Conservation (phyloP, 345 rosid genomes). For the Euphorbia peplus region DNA sequence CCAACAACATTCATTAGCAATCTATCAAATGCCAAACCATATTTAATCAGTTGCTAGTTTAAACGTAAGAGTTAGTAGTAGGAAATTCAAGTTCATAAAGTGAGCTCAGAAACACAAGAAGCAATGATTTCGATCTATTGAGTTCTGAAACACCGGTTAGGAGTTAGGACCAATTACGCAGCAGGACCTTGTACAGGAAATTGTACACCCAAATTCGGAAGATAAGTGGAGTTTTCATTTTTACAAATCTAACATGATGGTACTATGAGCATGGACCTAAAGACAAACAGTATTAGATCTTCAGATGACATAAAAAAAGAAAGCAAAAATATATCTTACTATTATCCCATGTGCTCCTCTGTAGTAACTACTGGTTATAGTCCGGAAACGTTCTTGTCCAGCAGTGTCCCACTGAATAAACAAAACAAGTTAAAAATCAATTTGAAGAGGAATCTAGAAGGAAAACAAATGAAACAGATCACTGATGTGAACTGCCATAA, state of each 20-base stretch:
- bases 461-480: background rate
- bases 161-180: background rate
- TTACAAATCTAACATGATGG: background rate
- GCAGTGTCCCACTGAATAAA: constrained; percentile 82
- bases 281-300: background rate
- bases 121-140: background rate
- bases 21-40: constrained; percentile 5
- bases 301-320: background rate
- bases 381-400: constrained; percentile 89
- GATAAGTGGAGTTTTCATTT: background rate
- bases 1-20: background rate
- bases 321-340: constrained; percentile 35
- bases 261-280: background rate
- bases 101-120: background rate
- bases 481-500: no score
- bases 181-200: background rate
- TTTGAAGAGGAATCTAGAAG: background rate
- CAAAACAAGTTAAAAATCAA: constrained; percentile 6
- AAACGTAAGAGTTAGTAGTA: background rate
- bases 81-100: background rate
- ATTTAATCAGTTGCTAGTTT: background rate
- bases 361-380: constrained; percentile 90
- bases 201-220: background rate
- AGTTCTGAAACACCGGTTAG: no score
- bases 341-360: constrained; percentile 94